Evolutionary conservation across 495 filamentous ascomycete species (phyloP).

Genomic region (Penicillium fimorum): DNA sequence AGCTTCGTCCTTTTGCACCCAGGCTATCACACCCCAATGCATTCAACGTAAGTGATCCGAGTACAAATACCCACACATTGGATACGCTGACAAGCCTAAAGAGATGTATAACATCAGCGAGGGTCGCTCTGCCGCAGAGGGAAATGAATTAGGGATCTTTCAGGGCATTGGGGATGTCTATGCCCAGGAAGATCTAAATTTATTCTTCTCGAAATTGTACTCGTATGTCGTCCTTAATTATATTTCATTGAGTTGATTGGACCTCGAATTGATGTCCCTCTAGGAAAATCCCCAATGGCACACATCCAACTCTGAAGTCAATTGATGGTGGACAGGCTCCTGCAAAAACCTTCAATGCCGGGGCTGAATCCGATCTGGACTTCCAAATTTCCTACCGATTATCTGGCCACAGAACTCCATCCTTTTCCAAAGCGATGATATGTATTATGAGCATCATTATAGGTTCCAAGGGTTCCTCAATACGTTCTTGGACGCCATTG

Average conservation of each 20-base stretch:
- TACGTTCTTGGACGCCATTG: constrained; percentile 59
- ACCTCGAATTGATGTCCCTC: not conserved
- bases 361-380: constrained; percentile 51
- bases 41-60: constrained; percentile 21
- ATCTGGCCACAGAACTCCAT: constrained; percentile 60
- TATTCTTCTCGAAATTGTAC: constrained; percentile 51
- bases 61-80: not conserved
- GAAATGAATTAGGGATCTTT: constrained; percentile 48
- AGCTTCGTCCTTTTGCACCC: constrained; percentile 24
- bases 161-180: constrained; percentile 43
- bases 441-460: constrained; percentile 47
- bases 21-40: constrained; percentile 33
- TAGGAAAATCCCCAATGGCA: constrained; percentile 37
- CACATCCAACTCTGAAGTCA: constrained; percentile 38
- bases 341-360: constrained; percentile 30
- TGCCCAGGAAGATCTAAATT: constrained; percentile 56
- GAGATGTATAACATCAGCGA: constrained; percentile 47
- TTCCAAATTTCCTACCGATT: constrained; percentile 50
- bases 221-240: constrained; percentile 14
- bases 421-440: constrained; percentile 59
- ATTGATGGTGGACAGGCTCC: constrained; percentile 47
- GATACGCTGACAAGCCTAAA: constrained; percentile 8
- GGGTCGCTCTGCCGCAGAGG: constrained; percentile 32
- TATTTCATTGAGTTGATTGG: not conserved
- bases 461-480: constrained; percentile 37